Evolutionary conservation across 164 flowering plant species (phyloP).

Genomic region (Vitis rotundifolia): DNA sequence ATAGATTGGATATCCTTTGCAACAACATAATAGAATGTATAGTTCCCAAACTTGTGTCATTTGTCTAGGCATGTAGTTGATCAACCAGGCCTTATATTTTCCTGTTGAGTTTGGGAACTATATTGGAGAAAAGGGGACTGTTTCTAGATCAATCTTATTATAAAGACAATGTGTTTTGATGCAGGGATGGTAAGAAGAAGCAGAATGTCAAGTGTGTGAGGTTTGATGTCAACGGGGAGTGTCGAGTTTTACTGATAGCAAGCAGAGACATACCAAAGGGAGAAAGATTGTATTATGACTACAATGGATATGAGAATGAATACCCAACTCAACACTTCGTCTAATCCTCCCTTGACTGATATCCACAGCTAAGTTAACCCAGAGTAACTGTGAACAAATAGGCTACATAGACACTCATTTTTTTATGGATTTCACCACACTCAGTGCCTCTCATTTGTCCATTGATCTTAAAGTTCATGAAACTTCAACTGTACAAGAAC

Average conservation of each 20-base stretch:
- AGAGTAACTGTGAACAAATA: no score
- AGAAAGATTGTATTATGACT: constrained; percentile 86
- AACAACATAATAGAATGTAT: no score
- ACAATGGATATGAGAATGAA: constrained; percentile 84
- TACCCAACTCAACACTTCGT: constrained; percentile 93
- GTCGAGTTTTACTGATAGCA: constrained; percentile 76
- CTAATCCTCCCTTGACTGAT: constrained; percentile 17
- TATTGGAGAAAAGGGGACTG: no score
- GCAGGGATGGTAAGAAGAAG: constrained; percentile 91
- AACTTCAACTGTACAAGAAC: no score
- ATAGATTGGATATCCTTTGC: no score
- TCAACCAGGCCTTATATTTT: neutral
- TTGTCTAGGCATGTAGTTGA: neutral
- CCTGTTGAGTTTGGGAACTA: no score
- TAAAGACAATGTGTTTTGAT: constrained; percentile 4
- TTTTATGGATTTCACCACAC: no score
- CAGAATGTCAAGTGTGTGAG: constrained; percentile 91
- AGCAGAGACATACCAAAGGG: constrained; percentile 82
- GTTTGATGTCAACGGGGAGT: constrained; percentile 71
- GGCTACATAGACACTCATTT: no score
- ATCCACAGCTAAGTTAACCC: no score
- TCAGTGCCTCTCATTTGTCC: no score
- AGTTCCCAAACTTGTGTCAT: no score
- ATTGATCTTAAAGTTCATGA: no score
- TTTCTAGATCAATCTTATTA: neutral